Evolutionary conservation across 2,329 filamentous ascomycete species (phyloP).

Genomic region (Colletotrichum trifolii): DNA sequence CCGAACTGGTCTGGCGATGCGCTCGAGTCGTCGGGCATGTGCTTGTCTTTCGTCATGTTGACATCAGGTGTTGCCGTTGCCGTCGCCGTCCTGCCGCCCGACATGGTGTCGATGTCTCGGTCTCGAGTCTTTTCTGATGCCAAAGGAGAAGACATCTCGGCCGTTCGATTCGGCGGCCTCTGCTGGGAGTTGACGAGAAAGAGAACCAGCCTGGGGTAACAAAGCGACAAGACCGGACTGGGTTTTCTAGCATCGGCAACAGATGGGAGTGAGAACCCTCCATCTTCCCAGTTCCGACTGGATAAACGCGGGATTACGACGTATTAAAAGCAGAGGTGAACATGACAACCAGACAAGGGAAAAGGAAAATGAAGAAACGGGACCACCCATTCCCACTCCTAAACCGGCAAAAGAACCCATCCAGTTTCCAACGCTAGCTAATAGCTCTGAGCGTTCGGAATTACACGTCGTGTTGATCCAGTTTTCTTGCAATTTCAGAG

Average conservation of each 20-base stretch:
- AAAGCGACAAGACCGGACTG: neutral
- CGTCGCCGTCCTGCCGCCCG: constrained; percentile 24
- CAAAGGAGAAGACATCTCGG: constrained; percentile 24
- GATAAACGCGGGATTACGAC: neutral
- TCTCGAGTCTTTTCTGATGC: constrained; percentile 10
- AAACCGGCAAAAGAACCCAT: neutral
- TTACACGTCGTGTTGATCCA: constrained; percentile 14
- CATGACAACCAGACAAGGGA: neutral
- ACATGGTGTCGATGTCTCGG: constrained; percentile 9
- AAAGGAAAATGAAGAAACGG: constrained; percentile 2
- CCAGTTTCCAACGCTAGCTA: neutral
- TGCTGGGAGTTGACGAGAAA: neutral
- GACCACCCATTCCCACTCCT: neutral
- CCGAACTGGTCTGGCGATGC: constrained; percentile 2
- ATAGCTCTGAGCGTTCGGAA: constrained; percentile 6
- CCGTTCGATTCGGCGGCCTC: neutral
- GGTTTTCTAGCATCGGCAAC: constrained; percentile 15
- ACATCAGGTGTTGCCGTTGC: constrained; percentile 25
- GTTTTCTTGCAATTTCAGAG: constrained; percentile 9
- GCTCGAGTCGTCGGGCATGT: constrained; percentile 16
- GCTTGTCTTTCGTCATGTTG: constrained; percentile 16
- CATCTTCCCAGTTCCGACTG: constrained; percentile 6
- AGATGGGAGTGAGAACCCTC: constrained; percentile 16
- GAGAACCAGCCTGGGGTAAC: neutral
- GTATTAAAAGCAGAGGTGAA: neutral